A percentile compares a stretch with the other conserved stretches of the same genome.
Evolutionary conservation across 2,329 filamentous ascomycete genomes (phyloP).

Genomic region (Fusarium hainanense): DNA sequence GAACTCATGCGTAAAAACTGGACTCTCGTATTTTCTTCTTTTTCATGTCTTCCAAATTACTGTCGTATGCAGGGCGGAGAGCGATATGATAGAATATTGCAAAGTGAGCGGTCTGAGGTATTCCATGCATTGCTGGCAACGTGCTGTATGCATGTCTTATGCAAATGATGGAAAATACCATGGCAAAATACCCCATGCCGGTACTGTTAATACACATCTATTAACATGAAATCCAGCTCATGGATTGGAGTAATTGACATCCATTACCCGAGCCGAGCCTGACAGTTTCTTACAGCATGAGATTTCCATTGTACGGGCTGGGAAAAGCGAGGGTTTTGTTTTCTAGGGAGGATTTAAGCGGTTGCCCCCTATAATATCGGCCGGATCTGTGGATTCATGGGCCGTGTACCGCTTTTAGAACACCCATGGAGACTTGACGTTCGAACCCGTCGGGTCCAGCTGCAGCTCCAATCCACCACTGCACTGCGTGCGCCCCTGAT

Average conservation of each 20-base stretch:
- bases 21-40: slow-evolving; percentile 16
- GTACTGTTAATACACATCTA: background rate
- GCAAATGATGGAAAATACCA: slow-evolving; percentile 2
- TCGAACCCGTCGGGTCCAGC: background rate
- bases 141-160: slow-evolving; percentile 6
- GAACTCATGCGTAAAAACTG: background rate
- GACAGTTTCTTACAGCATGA: background rate
- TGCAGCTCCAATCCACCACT: background rate
- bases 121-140: slow-evolving; percentile 25
- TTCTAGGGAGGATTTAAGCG: slow-evolving; percentile 17
- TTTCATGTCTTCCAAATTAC: background rate
- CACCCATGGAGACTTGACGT: background rate
- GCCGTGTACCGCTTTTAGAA: slow-evolving; percentile 23
- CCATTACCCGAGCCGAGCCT: background rate
- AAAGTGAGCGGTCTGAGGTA: slow-evolving; percentile 4
- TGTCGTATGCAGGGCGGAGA: slow-evolving; percentile 4
- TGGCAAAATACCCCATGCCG: background rate
- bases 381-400: slow-evolving; percentile 18
- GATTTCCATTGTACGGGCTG: background rate
- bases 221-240: background rate
- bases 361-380: slow-evolving; percentile 34
- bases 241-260: background rate
- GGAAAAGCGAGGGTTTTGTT: slow-evolving; percentile 24
- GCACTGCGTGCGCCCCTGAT: slow-evolving; percentile 18
- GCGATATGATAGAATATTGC: background rate